Base-by-base conservation (phyloP, 2,329 filamentous ascomycete genomes). In the Botrytis elliptica region DNA sequence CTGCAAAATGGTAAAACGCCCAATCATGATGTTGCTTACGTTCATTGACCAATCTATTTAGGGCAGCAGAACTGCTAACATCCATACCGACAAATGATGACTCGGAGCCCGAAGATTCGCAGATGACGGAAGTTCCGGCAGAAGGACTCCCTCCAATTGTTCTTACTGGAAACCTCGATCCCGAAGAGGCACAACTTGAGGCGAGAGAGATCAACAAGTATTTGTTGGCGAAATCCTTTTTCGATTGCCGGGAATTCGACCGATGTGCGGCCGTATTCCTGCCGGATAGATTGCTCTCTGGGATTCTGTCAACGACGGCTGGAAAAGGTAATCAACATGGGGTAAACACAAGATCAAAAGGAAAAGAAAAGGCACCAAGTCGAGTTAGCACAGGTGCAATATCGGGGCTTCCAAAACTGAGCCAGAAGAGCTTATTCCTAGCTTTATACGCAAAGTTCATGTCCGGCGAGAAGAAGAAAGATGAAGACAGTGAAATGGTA, bases 401-500 rank as follows among this genome's bases (percentile, higher is more conserved):
- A n/a, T 60, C 74, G 22, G 60, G 72, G 44, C 78, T 90, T 25
- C 89, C 89, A 3, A 84, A 83, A 70, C 81, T 98, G 70, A 98
- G 95, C 81, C 94, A 98, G 82, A 97, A 95, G 83, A 94, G 95
- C 70, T 83, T 98, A 33, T 99, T 99, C 80, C 86, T 99, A 18
- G 92, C 94, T 0, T 85, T 98, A 6, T 99, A 99, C 80, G 93
- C 96, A 63, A 97, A 95, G 80, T 94, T 95, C 81, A 89, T 98
- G 76, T 92, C 95, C 0, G 96, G 96, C 1, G 96, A 99, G 85
- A 98, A 98, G 85, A 90, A 93, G 77, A 97, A 95, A 83, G 93
- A 97, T 79, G 96, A 99, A 82, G 95, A 98, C 74, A 94, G 93
- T 36, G 96, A 99, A 84, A 98, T 98, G 92, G 93, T 99, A 69